phyloP scores from a whole-genome alignment of 345 rosid species.

The Camelina laxa region DNA sequence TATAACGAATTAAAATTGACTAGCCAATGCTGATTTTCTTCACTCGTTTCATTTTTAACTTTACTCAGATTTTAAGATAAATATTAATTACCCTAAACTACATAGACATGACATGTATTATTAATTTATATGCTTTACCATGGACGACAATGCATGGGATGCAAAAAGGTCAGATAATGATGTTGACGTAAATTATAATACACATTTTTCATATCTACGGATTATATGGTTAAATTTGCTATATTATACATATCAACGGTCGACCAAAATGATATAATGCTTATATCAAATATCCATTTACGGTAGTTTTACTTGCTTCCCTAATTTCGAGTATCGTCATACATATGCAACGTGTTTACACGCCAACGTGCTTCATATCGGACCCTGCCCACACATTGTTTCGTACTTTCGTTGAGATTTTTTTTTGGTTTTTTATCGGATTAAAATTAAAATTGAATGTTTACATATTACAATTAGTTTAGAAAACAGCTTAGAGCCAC shows the following conservation, averaged over 20 bases:
- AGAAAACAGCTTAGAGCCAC: no score
- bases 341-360: slow-evolving; percentile 31
- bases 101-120: not conserved
- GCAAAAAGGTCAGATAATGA: not conserved
- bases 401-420: not conserved
- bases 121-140: not conserved
- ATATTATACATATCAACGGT: not conserved
- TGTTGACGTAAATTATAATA: not conserved
- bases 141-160: not conserved
- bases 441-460: no score
- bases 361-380: slow-evolving; percentile 1
- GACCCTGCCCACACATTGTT: slow-evolving; percentile 27
- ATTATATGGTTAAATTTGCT: not conserved
- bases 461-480: no score
- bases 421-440: no score
- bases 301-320: not conserved
- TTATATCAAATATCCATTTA: not conserved
- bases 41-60: not conserved
- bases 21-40: not conserved
- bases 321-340: not conserved
- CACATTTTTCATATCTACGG: not conserved
- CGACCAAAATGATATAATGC: not conserved
- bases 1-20: not conserved
- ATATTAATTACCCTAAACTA: slow-evolving; percentile 1
- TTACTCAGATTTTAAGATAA: not conserved